A percentile compares a stretch with the other conserved stretches of the same genome.
Evolutionary conservation across 192 early-diverging fungal species (phyloP).

Genomic region (Thoreauomyces humboldtii): DNA sequence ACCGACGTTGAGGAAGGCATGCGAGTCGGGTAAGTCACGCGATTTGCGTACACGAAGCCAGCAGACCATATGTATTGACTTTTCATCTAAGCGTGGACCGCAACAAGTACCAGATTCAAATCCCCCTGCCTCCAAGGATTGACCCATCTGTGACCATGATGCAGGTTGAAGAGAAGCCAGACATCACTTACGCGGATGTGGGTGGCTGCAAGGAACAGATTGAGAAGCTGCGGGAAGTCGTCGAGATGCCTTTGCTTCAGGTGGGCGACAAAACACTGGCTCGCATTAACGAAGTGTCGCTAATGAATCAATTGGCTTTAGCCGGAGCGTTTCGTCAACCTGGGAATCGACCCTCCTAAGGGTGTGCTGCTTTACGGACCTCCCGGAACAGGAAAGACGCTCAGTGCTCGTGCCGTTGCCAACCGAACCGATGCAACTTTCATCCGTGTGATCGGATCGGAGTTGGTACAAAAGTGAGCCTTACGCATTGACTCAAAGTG

Average conservation of each 20-base stretch:
- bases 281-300: too few species aligned
- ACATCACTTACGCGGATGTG: slow-evolving; percentile 99
- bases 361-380: slow-evolving; percentile 94
- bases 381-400: slow-evolving; percentile 93
- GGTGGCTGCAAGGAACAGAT: slow-evolving; percentile 99
- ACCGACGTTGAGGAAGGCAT: slow-evolving; percentile 99
- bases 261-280: too few species aligned
- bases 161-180: slow-evolving; percentile 99
- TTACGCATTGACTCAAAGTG: not conserved
- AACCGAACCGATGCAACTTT: slow-evolving; percentile 99
- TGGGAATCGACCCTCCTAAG: slow-evolving; percentile 99
- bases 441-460: slow-evolving; percentile 99
- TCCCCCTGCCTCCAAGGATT: slow-evolving; percentile 98
- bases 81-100: slow-evolving; percentile 81
- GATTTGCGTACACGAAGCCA: not conserved
- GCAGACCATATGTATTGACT: not conserved
- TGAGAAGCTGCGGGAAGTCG: slow-evolving; percentile 98
- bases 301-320: slow-evolving; percentile 33
- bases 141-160: slow-evolving; percentile 98
- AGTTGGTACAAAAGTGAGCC: slow-evolving; percentile 95
- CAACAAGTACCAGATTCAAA: slow-evolving; percentile 98
- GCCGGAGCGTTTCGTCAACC: slow-evolving; percentile 94
- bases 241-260: slow-evolving; percentile 91
- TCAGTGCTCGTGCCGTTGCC: slow-evolving; percentile 96
- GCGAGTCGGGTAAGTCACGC: slow-evolving; percentile 80